These are phyloP conservation scores for Forsythia suspensa DNA, from an alignment of 257 asterid genomes.

Conservation along the genomic window DNA sequence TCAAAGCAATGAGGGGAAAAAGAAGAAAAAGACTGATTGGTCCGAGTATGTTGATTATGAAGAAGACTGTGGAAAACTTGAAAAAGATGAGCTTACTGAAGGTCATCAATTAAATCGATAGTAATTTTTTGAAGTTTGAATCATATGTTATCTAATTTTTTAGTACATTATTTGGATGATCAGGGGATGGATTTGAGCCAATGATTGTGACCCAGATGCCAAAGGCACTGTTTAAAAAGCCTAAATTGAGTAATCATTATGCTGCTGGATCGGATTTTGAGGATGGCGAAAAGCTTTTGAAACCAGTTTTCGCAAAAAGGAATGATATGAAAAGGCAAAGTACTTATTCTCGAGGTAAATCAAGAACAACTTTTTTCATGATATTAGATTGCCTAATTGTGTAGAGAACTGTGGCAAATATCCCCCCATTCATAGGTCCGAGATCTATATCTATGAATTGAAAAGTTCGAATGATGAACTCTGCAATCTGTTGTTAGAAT, in stretches of 20 bases:
- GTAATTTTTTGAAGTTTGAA: neutral
- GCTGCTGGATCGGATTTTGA: slow-evolving; percentile 11
- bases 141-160: neutral
- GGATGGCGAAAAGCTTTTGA: slow-evolving; percentile 23
- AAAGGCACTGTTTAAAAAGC: slow-evolving; percentile 50
- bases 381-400: neutral
- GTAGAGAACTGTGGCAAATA: neutral
- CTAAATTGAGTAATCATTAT: slow-evolving; percentile 41
- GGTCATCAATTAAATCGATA: slow-evolving; percentile 34
- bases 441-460: no score
- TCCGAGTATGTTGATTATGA: slow-evolving; percentile 63
- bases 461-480: no score
- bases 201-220: slow-evolving; percentile 70
- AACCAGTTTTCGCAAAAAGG: slow-evolving; percentile 40
- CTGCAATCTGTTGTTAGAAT: no score
- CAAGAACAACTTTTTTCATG: no score
- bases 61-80: slow-evolving; percentile 19
- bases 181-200: slow-evolving; percentile 54
- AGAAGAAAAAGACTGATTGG: slow-evolving; percentile 70
- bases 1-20: slow-evolving; percentile 12
- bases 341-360: slow-evolving; percentile 35
- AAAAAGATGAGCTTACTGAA: slow-evolving; percentile 14
- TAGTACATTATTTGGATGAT: slow-evolving; percentile 15
- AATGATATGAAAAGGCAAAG: slow-evolving; percentile 25
- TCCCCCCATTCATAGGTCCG: no score